Evolutionary conservation across 2,329 filamentous ascomycete genomes (phyloP), one percentile per base, ranked within the genome.

Genomic region (Fusarium robinianum): DNA sequence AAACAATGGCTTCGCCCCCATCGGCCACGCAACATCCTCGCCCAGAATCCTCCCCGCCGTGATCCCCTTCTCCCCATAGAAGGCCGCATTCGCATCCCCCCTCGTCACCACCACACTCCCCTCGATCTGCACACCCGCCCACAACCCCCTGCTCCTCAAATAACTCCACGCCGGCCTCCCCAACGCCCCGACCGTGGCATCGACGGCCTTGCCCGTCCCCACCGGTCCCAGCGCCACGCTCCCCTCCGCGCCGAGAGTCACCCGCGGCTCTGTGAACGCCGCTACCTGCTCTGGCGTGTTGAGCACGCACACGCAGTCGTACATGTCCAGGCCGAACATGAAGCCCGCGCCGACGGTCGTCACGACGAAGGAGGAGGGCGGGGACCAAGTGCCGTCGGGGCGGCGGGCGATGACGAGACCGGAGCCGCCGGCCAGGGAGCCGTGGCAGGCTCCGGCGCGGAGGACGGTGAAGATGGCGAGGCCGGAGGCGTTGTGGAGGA

Each of bases 51-150:
- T 63, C 38, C 62, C 53, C 5, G 68, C 65, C 0, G 64, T 58
- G 31, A 73, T 71, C n/a, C 62, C 60, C 9, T 61, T 61, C 49
- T 88, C 77, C 11, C 82, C 80, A 63, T 91, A 94, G 57, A 92
- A 92, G 8, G 79, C 76, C 48, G 87, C 83, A 61, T 94, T 94
- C 61, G 90, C 88, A 55, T 90, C 88, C 0, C 77, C 80, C 15
- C 88, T 78, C 60, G 88, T 84, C 36, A 91, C 83, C 27, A 92
- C 75, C 12, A 92, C 77, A 0, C 88, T 91, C 3, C 88, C 88
- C 55, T 92, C 88, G n/a, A 91, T 75, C 53, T 90, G 85, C 0
- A 91, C 78, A 9, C 88, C 87, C 2, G 85, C 86, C 64, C 90
- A 92, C 44, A 92, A 78, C 2, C 89, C 88, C 21, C 87, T 78